phyloP scores from a whole-genome alignment of 768 basidiomycete genomes.

The Psilocybe cyanescens region DNA sequence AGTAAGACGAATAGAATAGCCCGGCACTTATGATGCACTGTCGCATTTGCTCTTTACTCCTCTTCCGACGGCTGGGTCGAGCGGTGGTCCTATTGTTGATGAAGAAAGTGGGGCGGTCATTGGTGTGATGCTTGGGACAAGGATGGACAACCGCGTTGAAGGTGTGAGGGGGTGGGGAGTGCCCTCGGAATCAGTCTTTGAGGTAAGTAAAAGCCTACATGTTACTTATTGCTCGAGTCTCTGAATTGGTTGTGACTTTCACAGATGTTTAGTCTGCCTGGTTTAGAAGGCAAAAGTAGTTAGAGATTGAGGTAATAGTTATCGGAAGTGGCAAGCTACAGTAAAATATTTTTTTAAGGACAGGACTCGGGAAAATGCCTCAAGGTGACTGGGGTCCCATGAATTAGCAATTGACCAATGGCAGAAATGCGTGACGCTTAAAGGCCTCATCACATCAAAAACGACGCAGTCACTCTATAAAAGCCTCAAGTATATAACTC shows the following conservation, averaged over 20 bases:
- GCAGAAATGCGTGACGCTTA: constrained; percentile 50
- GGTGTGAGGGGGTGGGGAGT: constrained; percentile 65
- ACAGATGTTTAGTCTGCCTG: constrained; percentile 61
- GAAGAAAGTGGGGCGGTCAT: constrained; percentile 64
- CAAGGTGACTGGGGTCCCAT: constrained; percentile 35
- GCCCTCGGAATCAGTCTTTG: constrained; percentile 53
- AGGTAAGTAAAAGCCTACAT: constrained; percentile 38
- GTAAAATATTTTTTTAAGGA: constrained; percentile 16
- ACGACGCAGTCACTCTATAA: constrained; percentile 29
- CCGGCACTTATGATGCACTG: constrained; percentile 71
- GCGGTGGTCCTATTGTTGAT: constrained; percentile 72
- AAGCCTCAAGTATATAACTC: constrained; percentile 18
- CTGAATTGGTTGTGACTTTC: not conserved
- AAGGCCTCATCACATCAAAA: constrained; percentile 44
- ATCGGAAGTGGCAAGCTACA: not conserved
- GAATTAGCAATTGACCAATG: constrained; percentile 38
- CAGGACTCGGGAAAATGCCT: constrained; percentile 30
- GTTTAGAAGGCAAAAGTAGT: constrained; percentile 38
- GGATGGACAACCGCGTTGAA: constrained; percentile 58
- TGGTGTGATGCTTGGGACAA: constrained; percentile 64
- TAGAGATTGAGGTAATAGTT: not conserved
- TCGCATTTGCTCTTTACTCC: constrained; percentile 58
- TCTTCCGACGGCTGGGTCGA: constrained; percentile 64
- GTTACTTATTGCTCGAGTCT: not conserved
- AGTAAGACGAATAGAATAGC: constrained; percentile 34